A percentile compares a stretch with the other conserved stretches of the same genome.
phyloP scores from a whole-genome alignment of 2,329 filamentous ascomycete species.

The Neofusicoccum laricinum region DNA sequence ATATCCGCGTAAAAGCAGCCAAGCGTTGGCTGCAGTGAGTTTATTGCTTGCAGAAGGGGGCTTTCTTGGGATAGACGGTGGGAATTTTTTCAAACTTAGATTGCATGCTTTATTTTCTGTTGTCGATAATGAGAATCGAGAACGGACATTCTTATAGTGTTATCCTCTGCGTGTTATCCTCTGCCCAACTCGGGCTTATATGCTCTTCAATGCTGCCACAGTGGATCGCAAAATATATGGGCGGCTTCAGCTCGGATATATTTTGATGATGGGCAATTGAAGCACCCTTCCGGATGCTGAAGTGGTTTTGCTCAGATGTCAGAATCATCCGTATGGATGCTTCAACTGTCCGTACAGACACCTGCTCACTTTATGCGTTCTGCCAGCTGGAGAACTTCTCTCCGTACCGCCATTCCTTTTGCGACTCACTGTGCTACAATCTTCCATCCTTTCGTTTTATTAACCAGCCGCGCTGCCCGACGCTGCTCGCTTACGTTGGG shows the following conservation, averaged over 20 bases:
- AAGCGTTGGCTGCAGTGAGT: not conserved
- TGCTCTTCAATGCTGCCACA: no score
- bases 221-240: not conserved
- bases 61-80: constrained; percentile 1
- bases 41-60: not conserved
- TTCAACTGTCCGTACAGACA: no score
- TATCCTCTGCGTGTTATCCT: not conserved
- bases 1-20: not conserved
- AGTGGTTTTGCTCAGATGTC: not conserved
- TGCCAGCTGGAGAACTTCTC: no score
- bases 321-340: no score
- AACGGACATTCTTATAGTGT: not conserved
- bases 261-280: no score
- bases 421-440: no score
- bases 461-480: not conserved
- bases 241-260: no score
- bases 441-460: no score
- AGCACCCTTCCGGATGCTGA: no score
- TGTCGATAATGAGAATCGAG: not conserved
- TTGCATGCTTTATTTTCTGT: not conserved
- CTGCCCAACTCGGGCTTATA: no score
- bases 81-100: constrained; percentile 6
- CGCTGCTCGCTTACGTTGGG: not conserved
- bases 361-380: no score
- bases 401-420: no score